These are phyloP conservation scores for Basipetospora chlamydospora DNA, from an alignment of 2,329 filamentous ascomycete species.

Conservation along the genomic window DNA sequence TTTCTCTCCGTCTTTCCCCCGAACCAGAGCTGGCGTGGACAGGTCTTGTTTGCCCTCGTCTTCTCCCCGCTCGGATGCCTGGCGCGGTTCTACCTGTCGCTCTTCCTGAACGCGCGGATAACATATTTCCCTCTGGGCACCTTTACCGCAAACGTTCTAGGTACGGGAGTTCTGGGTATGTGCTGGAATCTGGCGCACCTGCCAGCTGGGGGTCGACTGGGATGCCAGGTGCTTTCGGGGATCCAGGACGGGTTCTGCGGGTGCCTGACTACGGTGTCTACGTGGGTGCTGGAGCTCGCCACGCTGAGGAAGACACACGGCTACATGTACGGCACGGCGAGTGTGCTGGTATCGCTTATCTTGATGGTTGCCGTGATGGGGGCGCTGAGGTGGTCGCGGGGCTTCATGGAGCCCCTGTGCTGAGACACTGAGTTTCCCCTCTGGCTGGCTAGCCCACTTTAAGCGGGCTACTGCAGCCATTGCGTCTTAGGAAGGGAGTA, in stretches of 20 bases:
- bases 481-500: too few species aligned
- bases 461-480: too few species aligned
- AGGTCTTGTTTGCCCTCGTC: conserved; percentile 60
- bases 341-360: conserved; percentile 42
- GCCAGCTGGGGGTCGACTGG: conserved; percentile 36
- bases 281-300: conserved; percentile 48
- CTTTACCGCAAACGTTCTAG: conserved; percentile 66
- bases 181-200: conserved; percentile 66
- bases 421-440: conserved; percentile 1
- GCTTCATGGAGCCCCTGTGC: conserved; percentile 31
- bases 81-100: conserved; percentile 55
- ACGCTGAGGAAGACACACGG: conserved; percentile 35
- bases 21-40: conserved; percentile 58
- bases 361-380: conserved; percentile 61
- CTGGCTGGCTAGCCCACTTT: not conserved
- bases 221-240: conserved; percentile 55
- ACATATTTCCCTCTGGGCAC: conserved; percentile 71
- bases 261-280: conserved; percentile 51
- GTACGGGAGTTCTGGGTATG: conserved; percentile 61
- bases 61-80: conserved; percentile 75
- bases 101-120: conserved; percentile 53
- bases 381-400: conserved; percentile 53
- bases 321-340: conserved; percentile 53
- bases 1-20: conserved; percentile 60
- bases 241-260: conserved; percentile 56